These are phyloP conservation scores for Diversispora eburnea DNA, from an alignment of 192 early-diverging fungal species.

Conservation along the genomic window DNA sequence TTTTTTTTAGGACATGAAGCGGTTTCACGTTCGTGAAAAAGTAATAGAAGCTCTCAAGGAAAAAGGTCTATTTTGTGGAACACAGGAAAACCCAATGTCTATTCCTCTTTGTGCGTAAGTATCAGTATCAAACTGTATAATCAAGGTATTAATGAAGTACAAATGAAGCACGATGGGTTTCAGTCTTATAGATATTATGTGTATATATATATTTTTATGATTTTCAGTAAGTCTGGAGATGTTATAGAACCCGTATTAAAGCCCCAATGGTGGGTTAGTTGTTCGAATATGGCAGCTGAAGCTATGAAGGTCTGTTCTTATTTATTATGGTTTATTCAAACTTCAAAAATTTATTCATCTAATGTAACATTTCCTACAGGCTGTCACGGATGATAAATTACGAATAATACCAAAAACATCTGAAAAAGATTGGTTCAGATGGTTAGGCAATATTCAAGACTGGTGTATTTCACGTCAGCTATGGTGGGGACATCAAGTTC, in stretches of 20 bases:
- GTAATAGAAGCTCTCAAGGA: conserved; percentile 85
- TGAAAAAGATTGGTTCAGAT: conserved; percentile 93
- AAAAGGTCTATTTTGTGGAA: conserved; percentile 82
- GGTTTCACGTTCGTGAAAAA: conserved; percentile 90
- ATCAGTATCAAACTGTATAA: not conserved
- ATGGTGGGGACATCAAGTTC: conserved; percentile 99
- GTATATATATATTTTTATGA: not conserved
- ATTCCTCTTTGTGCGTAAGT: conserved; percentile 78
- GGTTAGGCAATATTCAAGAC: conserved; percentile 94
- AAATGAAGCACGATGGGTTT: no score
- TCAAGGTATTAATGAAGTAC: no score
- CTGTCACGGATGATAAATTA: conserved; percentile 75
- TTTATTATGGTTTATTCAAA: not conserved
- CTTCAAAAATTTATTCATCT: not conserved
- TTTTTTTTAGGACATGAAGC: conserved; percentile 65
- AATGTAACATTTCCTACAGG: conserved; percentile 32
- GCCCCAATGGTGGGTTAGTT: conserved; percentile 99
- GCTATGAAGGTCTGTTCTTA: conserved; percentile 54
- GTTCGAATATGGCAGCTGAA: conserved; percentile 78
- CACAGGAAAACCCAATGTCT: conserved; percentile 88
- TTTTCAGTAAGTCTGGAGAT: conserved; percentile 71
- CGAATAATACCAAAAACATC: conserved; percentile 80
- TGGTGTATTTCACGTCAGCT: conserved; percentile 99
- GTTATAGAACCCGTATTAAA: conserved; percentile 97
- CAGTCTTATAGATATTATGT: not conserved